Evolutionary conservation across 2,329 filamentous ascomycete species (phyloP), one percentile per base, ranked within the genome.

Genomic region (Alternaria sp.): DNA sequence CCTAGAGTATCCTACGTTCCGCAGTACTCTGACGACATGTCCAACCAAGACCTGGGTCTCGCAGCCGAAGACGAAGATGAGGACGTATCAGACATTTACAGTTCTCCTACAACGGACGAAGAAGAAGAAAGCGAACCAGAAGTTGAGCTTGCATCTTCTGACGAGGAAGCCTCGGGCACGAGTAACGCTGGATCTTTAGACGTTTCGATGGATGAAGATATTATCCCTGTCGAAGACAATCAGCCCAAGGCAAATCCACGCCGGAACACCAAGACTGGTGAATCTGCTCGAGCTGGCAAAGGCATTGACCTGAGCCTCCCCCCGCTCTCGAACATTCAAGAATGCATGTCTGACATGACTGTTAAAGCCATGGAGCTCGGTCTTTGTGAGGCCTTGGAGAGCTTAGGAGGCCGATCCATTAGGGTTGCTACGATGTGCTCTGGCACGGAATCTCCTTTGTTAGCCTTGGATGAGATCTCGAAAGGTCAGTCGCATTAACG

Each of bases 361-460:
- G 58, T 66, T 1, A 82, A 79, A 47, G 82, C 79, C 68, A 10
- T 76, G 3, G 12, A 60, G 2, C 65, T 72, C 9, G 76, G 77
- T 11, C 68, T 86, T 10, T 55, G 71, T 28, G 60, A 81, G 55
- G 25, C 25, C 23, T 23, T 23, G 23, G 23, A 23, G 23, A 23
- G 23, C 23, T 23, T 23, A 5, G 23, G 23, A 23, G 23, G 23
- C 5, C 23, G 23, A 23, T 5, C 23, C 4, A 23, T 23, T 5
- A 23, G 23, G 23, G 23, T 23, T 5, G 23, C 23, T 23, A 23
- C 23, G 0, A 88, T 94, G 82, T 94, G 91, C 74, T 94, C 91
- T 2, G 92, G 92, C 0, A 94, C 92, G 0, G 92, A 95, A 69
- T 88, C 88, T 5, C 92, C 92, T 0, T 79, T 95, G 2, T 82